Percentiles rank a stretch among this genome's conserved stretches.
These are phyloP conservation scores for Rhynchosporium graminicola DNA, from an alignment of 2,329 filamentous ascomycete species.

Conservation along the genomic window DNA sequence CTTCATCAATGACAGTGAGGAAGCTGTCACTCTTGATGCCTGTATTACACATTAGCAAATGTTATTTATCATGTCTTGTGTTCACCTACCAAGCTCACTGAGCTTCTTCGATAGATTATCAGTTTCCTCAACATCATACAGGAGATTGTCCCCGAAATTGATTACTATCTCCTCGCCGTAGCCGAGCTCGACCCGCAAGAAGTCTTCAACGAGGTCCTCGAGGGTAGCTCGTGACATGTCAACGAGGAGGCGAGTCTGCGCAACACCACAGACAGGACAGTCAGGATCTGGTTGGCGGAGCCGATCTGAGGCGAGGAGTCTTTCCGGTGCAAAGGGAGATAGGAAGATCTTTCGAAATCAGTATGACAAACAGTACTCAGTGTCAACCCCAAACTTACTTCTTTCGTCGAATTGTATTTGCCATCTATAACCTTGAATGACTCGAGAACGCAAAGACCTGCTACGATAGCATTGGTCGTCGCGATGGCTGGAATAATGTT, in stretches of 20 bases:
- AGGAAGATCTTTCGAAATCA: conserved; percentile 65
- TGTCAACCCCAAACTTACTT: conserved; percentile 50
- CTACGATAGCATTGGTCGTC: conserved; percentile 95
- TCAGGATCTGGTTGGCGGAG: conserved; percentile 70
- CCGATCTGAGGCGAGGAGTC: conserved; percentile 59
- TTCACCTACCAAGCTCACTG: conserved; percentile 64
- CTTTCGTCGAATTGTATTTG: conserved; percentile 71
- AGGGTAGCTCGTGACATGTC: conserved; percentile 74
- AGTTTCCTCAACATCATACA: conserved; percentile 88
- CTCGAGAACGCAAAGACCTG: conserved; percentile 87
- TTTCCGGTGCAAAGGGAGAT: conserved; percentile 62
- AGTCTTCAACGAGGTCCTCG: conserved; percentile 73
- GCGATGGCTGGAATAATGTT: conserved; percentile 99
- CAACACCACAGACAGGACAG: conserved; percentile 81
- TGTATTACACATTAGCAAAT: conserved; percentile 37
- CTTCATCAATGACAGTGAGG: conserved; percentile 80
- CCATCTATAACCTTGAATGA: conserved; percentile 85
- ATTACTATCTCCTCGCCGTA: conserved; percentile 83
- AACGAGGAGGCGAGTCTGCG: conserved; percentile 65
- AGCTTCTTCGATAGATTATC: conserved; percentile 83
- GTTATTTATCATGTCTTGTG: neutral
- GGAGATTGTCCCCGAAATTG: conserved; percentile 70
- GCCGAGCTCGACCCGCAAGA: conserved; percentile 69
- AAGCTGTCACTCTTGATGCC: conserved; percentile 73
- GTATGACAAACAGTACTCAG: neutral